Percentiles rank a stretch among this genome's conserved stretches.
Evolutionary conservation across 495 filamentous ascomycete species (phyloP).

Genomic region (Aspergillus coremiiformis): DNA sequence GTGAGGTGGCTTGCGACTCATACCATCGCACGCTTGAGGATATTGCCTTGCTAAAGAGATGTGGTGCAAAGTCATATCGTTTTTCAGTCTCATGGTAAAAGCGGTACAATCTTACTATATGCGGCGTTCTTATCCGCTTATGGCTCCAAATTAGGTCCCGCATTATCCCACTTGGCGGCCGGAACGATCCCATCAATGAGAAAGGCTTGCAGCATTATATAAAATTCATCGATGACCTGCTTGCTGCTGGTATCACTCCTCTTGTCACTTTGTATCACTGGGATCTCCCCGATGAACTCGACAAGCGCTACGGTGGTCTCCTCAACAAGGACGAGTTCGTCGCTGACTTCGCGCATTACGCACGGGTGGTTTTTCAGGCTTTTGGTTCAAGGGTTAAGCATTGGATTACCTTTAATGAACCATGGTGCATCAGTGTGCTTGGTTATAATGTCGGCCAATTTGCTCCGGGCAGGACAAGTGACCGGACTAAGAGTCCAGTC

Average conservation of each 20-base stretch:
- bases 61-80: slow-evolving; percentile 58
- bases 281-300: slow-evolving; percentile 46
- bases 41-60: slow-evolving; percentile 61
- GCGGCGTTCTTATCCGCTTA: not conserved
- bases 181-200: slow-evolving; percentile 41
- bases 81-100: slow-evolving; percentile 71
- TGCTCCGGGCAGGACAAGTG: slow-evolving; percentile 45
- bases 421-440: slow-evolving; percentile 44
- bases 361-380: slow-evolving; percentile 38
- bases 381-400: slow-evolving; percentile 44
- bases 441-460: slow-evolving; percentile 47
- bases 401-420: slow-evolving; percentile 54
- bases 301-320: slow-evolving; percentile 45
- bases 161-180: slow-evolving; percentile 55
- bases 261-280: slow-evolving; percentile 49
- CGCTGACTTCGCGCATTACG: slow-evolving; percentile 45
- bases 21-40: slow-evolving; percentile 68
- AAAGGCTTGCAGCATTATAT: slow-evolving; percentile 43
- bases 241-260: slow-evolving; percentile 41
- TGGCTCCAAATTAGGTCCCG: slow-evolving; percentile 44
- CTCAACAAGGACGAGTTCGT: slow-evolving; percentile 47
- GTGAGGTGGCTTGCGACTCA: slow-evolving; percentile 66
- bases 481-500: slow-evolving; percentile 39
- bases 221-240: slow-evolving; percentile 44
- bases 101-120: slow-evolving; percentile 28